Base-by-base conservation (phyloP, 495 filamentous ascomycete genomes). In the Xylaria castorea region DNA sequence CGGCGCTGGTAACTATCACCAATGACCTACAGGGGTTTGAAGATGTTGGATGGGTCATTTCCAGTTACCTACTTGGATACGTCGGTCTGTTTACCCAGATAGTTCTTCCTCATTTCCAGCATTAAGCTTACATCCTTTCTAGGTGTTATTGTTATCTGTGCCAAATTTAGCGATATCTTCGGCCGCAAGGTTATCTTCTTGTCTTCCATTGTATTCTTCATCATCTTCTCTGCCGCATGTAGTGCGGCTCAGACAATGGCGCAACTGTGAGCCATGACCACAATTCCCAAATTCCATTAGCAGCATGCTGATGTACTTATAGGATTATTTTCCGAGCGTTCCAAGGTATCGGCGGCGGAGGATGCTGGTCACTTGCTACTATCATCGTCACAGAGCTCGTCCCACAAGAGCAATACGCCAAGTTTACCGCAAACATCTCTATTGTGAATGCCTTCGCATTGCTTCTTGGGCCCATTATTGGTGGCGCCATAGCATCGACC, bases 291-390 rank as follows among this genome's bases (percentile, higher is more conserved):
- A 44, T n/a, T n/a, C n/a, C 22, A 46, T 7, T 18, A 1, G 36
- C 34, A n/a, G 4, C 64, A 62, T 80, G n/a, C 75, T 57, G 76
- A 84, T 38, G 66, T 81, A 66, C 68, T 42, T 20, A 14, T 64
- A 89, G 87, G 0, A 89, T 90, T 46, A 76, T 88, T 9, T 84
- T 84, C 55, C 84, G 88, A 14, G 81, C 85, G 0, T 81, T 90
- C 25, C 88, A 91, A 78, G 87, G 88, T 7, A 79, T 90, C 12
- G 87, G 88, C 0, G 87, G 79, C 11, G 83, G 84, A 0, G 89
- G 89, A 14, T 83, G 87, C 18, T 89, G 87, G 71, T 80, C 87
- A 1, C 71, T 90, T n/a, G 75, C 81, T 40, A 81, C 83, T 1
- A 78, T 88, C 16, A 83, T 89, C 61, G 71, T 81, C 18, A 82